Percentiles rank a stretch among this genome's conserved stretches.
phyloP scores from a whole-genome alignment of 495 filamentous ascomycete species.

The Penicillium cinerascens region DNA sequence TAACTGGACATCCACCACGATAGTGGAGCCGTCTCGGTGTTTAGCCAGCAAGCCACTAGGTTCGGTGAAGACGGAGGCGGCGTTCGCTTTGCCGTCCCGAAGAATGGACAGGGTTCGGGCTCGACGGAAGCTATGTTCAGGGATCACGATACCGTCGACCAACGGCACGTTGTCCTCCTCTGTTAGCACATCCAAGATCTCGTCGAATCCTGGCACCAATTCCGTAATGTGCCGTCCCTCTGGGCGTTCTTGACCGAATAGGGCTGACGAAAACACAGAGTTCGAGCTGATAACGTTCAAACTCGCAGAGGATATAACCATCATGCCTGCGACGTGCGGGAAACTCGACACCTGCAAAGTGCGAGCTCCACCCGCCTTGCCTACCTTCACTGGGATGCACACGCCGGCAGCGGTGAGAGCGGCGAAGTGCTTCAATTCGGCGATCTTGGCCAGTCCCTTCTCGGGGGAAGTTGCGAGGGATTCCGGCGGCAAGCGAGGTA shows the following conservation, averaged over 20 bases:
- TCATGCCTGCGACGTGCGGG: conserved; percentile 94
- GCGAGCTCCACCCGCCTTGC: conserved; percentile 58
- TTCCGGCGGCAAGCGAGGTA: conserved; percentile 77
- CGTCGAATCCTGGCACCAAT: conserved; percentile 83
- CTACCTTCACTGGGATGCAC: conserved; percentile 75
- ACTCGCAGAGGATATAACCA: conserved; percentile 75
- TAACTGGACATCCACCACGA: conserved; percentile 93
- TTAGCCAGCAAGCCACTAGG: conserved; percentile 78
- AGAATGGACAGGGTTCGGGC: conserved; percentile 79
- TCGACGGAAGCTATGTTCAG: conserved; percentile 90
- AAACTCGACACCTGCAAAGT: conserved; percentile 85
- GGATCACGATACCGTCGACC: conserved; percentile 92
- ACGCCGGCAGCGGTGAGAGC: conserved; percentile 68
- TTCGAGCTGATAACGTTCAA: conserved; percentile 87
- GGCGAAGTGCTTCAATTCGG: conserved; percentile 71
- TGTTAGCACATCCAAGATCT: conserved; percentile 71
- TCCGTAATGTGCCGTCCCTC: conserved; percentile 75
- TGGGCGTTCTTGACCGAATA: conserved; percentile 83
- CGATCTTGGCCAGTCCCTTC: conserved; percentile 65
- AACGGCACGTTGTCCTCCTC: conserved; percentile 82
- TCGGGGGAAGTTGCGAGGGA: conserved; percentile 59
- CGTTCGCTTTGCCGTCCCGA: conserved; percentile 69
- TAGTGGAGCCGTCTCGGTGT: conserved; percentile 84
- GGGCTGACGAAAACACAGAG: conserved; percentile 83
- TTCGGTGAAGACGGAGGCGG: conserved; percentile 70